Conservation (phyloP, 129 eudicot species). For the Chrysanthemum makinoi region DNA sequence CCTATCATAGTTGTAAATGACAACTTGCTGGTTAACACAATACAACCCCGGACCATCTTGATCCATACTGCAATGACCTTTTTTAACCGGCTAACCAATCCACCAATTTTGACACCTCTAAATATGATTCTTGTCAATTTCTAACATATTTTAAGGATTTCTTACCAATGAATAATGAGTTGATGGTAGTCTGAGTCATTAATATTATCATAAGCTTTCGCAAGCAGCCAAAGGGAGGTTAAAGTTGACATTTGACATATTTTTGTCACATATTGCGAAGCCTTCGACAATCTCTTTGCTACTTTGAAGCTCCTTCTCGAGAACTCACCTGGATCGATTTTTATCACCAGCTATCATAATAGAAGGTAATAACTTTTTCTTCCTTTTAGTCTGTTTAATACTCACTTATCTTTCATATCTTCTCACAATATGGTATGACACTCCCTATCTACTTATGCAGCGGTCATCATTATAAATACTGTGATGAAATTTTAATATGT, state of each 20-base stretch:
- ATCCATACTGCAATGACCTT: too few relatives aligned
- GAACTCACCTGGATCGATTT: conserved; percentile 71
- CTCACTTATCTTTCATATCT: background rate
- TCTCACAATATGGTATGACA: conserved; percentile 5
- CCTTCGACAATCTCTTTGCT: conserved; percentile 85
- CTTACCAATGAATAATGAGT: conserved; percentile 68
- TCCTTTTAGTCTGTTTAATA: background rate
- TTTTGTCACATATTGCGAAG: conserved; percentile 33
- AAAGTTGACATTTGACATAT: conserved; percentile 5
- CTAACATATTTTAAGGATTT: background rate
- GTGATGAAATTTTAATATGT: too few relatives aligned
- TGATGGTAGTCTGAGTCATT: conserved; percentile 82
- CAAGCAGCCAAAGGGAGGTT: conserved; percentile 58
- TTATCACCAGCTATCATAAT: conserved; percentile 84
- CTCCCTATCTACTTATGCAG: conserved; percentile 36
- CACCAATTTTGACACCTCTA: background rate
- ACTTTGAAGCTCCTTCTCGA: conserved; percentile 80
- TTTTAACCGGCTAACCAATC: background rate
- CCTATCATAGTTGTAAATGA: too few relatives aligned
- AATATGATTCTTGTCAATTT: background rate
- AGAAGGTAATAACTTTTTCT: conserved; percentile 53
- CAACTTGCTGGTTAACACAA: too few relatives aligned
- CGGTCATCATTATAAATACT: conserved; percentile 93
- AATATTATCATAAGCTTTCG: conserved; percentile 76
- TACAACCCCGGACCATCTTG: too few relatives aligned